Evolutionary conservation across 73 alveolate genomes (phyloP), one percentile per base, ranked within the genome.

Genomic region (Blepharisma stoltei): DNA sequence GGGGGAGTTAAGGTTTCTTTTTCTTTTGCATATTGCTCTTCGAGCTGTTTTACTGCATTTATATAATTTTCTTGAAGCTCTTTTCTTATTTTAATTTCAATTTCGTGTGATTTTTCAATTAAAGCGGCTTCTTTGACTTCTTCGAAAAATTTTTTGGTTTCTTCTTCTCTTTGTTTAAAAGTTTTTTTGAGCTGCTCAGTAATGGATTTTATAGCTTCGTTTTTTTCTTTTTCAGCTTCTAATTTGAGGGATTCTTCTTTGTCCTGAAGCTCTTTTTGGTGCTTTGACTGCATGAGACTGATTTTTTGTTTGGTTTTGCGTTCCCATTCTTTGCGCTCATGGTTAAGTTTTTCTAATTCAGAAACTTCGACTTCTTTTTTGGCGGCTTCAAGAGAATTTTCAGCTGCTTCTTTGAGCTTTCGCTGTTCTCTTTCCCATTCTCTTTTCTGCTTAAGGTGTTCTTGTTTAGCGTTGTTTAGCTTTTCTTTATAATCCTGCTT

Each of bases 351-450:
- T 60, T 60, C 73, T n/a, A 18, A 38, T n/a, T 60, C 18, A 9
- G 37, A 9, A 25, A 60, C 5, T 60, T 60, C 73, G 18, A 60
- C 46, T n/a, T 60, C 73, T 60, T 60, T 60, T 60, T 60, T 60
- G 4, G 73, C 73, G 2, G 73, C 0, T 60, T 60, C 73, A 20
- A 20, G 38, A 25, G 73, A n/a, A 5, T 60, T 60, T 60, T 60
- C 73, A 5, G 5, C 18, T 60, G 14, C 46, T 25, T 60, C 48
- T 18, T 14, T 60, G 73, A 60, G 73, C 23, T 60, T 60, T 60
- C 23, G 14, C 46, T 60, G 73, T 4, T 60, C 73, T 60, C 45
- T n/a, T 60, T 60, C 73, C 48, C 48, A 60, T 60, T 60, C 73
- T 20, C 73, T n/a, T 60, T 60, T 60, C 46, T 60, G 14, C 5